Conservation (phyloP, 164 flowering plant species). For the Annona cherimola region DNA sequence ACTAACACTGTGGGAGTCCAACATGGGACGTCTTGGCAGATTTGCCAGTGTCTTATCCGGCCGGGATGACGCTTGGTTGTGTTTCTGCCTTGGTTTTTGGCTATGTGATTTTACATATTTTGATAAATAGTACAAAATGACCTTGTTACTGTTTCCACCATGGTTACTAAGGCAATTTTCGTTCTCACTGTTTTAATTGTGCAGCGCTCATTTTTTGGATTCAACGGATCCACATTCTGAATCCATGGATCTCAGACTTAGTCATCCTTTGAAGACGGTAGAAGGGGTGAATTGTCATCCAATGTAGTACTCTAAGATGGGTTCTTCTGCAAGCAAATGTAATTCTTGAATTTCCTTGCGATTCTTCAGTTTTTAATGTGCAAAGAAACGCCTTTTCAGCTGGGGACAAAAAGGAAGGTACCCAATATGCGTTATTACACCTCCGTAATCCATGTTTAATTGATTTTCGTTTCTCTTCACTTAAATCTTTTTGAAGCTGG, state of each 20-base stretch:
- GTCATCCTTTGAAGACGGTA: background rate
- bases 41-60: no score
- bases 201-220: constrained; percentile 64
- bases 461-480: background rate
- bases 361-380: constrained; percentile 1
- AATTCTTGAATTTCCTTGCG: background rate
- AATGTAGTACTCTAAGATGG: constrained; percentile 1
- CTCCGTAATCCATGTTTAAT: background rate
- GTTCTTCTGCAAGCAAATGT: background rate
- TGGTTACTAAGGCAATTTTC: background rate
- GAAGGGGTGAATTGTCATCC: background rate
- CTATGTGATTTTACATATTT: background rate
- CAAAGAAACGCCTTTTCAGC: background rate
- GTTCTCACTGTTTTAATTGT: constrained; percentile 4
- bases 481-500: background rate
- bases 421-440: background rate
- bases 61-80: no score
- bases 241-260: background rate
- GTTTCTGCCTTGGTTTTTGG: no score
- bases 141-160: background rate
- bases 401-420: background rate
- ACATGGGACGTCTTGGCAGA: no score
- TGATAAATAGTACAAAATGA: background rate
- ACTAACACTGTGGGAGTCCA: no score
- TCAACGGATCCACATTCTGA: constrained; percentile 72